A percentile compares a stretch with the other conserved stretches of the same genome.
Conservation (phyloP, 164 flowering plant genomes). For the Warburgia ugandensis region DNA sequence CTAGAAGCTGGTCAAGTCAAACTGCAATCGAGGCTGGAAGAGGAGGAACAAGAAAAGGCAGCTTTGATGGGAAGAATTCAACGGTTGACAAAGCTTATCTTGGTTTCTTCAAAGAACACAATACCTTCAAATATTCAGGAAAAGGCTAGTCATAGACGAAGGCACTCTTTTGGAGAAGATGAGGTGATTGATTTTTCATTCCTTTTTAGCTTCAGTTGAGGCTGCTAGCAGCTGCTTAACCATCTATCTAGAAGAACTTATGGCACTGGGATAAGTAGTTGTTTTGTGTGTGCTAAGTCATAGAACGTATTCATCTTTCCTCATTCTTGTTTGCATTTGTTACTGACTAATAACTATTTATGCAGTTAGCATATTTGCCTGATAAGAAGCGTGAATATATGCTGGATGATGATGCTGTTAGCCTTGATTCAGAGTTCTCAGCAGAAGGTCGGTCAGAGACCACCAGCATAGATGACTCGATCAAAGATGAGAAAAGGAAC, state of each 20-base stretch:
- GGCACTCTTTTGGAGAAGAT: constrained; percentile 84
- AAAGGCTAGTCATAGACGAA: constrained; percentile 39
- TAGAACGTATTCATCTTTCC: neutral
- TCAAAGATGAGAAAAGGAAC: constrained; percentile 46
- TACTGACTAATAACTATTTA: constrained; percentile 1
- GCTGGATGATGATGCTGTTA: constrained; percentile 58
- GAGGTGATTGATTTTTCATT: constrained; percentile 39
- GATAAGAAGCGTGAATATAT: constrained; percentile 59
- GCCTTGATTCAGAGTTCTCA: constrained; percentile 53
- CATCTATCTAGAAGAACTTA: constrained; percentile 1
- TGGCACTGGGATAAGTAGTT: neutral
- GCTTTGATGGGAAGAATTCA: constrained; percentile 92
- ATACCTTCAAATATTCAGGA: constrained; percentile 40
- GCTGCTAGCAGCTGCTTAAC: constrained; percentile 3
- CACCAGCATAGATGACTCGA: constrained; percentile 40
- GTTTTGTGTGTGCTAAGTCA: neutral
- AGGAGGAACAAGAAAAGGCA: constrained; percentile 88
- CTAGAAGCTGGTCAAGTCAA: constrained; percentile 83
- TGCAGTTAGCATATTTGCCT: constrained; percentile 85
- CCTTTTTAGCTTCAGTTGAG: constrained; percentile 6
- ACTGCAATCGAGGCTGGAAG: constrained; percentile 79
- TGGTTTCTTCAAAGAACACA: constrained; percentile 77
- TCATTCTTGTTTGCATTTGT: neutral
- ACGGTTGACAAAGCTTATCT: constrained; percentile 71
- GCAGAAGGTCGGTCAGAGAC: constrained; percentile 38